Base-by-base conservation (phyloP, 305 asterid genomes). In the Ajuga reptans region DNA sequence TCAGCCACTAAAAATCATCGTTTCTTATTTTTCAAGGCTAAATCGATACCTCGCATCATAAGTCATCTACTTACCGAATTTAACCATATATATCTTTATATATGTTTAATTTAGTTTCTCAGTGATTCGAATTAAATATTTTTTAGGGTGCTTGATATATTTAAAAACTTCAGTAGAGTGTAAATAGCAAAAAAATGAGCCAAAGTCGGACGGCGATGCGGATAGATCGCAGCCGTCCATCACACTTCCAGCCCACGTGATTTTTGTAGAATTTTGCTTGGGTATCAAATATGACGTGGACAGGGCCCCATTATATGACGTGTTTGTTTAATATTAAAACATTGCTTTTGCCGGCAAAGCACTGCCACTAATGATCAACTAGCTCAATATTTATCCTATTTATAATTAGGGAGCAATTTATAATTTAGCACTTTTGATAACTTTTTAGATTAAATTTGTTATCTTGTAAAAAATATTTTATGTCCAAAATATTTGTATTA, bases 201-300 rank as follows among this genome's bases (percentile, higher is more conserved):
- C 37, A 31, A 66, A 37, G 29, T 65, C 56, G 73, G 77, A 46
- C 78, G 72, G 77, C 72, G 41, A 36, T 58, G 6, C 31, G 15
- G 60, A 37, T 66, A 17, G 56, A 67, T 77, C 75, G 17, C 9
- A 70, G 64, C 58, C 78, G 78, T 63, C 3, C 41, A 27, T 54
- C 24, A 11, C 9, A 15, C 36, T 15, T 5, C 16, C 17, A 57
- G 61, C 51, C 76, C 72, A 70, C 80, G 76, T 75, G 75, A 65
- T 4, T 34, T 18, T 57, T 4, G 3, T 37, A 2, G 29, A 51
- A 18, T 29, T 27, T 8, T 45, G 39, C 16, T 21, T 66, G 27
- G 62, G 58, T 14, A 21, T 58, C 4, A 33, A 46, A 29, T 9
- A 46, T 58, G 74, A 58, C 61, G 67, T 69, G 12, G 9, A 10